Conservation (phyloP, 257 asterid species). For the Pogostemon cablin region DNA sequence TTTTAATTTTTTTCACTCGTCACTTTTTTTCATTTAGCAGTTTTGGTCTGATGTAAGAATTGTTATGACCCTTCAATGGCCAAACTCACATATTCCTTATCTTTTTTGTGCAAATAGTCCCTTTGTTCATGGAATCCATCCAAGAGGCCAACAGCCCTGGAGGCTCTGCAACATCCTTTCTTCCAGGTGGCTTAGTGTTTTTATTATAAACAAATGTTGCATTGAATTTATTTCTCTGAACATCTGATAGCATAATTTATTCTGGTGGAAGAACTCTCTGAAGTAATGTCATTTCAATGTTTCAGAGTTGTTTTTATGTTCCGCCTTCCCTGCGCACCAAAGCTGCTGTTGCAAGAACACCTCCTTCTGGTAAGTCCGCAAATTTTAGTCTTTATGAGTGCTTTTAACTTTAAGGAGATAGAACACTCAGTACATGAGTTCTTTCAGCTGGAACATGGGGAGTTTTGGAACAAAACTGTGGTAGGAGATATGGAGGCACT, state of each 20-base stretch:
- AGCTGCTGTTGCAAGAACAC: constrained; percentile 60
- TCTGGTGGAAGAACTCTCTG: constrained; percentile 13
- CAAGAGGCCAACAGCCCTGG: constrained; percentile 83
- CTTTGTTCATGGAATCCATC: constrained; percentile 96
- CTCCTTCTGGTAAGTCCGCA: constrained; percentile 67
- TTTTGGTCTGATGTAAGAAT: neutral
- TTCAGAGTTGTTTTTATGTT: constrained; percentile 78
- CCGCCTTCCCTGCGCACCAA: constrained; percentile 86
- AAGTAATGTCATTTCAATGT: constrained; percentile 22
- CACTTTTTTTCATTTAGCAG: neutral
- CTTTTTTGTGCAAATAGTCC: constrained; percentile 48
- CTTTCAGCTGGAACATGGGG: constrained; percentile 55
- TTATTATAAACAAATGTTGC: neutral
- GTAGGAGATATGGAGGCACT: constrained; percentile 46
- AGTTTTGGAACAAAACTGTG: constrained; percentile 52
- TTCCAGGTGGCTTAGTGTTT: constrained; percentile 62
- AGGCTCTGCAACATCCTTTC: constrained; percentile 93
- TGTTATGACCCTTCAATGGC: neutral
- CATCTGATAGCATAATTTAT: neutral
- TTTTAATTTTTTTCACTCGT: neutral
- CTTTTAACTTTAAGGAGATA: constrained; percentile 1
- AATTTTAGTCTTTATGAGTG: neutral
- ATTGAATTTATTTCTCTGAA: neutral
- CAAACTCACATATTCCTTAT: constrained; percentile 24
- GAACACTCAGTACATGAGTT: constrained; percentile 11